These are phyloP conservation scores for Candida saitoana DNA, from an alignment of 805 yeast species.

Conservation along the genomic window DNA sequence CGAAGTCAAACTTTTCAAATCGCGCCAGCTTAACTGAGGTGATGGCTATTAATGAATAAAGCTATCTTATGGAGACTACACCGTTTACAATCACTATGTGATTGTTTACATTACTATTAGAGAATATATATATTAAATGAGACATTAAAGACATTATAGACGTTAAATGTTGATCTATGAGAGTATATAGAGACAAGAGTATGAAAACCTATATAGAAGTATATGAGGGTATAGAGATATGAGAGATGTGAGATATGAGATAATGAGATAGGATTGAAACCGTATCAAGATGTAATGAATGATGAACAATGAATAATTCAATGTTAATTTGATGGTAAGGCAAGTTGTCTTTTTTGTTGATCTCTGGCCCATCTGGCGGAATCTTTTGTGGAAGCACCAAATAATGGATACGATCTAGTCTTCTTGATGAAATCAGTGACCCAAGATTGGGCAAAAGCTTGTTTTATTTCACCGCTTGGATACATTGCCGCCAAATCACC, in stretches of 20 bases:
- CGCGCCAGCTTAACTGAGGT: too few relatives aligned
- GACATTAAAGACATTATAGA: constrained; percentile 11
- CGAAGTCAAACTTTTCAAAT: too few relatives aligned
- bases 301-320: constrained; percentile 4
- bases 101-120: neutral
- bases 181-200: constrained; percentile 1
- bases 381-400: constrained; percentile 66
- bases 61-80: too few relatives aligned
- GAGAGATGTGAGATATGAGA: neutral
- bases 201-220: neutral
- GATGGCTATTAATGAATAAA: too few relatives aligned
- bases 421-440: constrained; percentile 69
- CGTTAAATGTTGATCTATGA: constrained; percentile 1
- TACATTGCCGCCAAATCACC: constrained; percentile 92
- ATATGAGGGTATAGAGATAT: neutral
- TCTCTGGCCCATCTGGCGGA: constrained; percentile 99
- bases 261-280: neutral
- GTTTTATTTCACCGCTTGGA: constrained; percentile 70
- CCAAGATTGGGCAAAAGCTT: constrained; percentile 70
- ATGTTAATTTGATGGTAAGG: neutral
- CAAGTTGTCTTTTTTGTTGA: constrained; percentile 54
- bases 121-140: neutral
- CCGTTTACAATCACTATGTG: neutral
- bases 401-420: constrained; percentile 61
- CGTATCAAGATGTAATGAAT: neutral